Percentiles rank a stretch among this genome's conserved stretches.
Conservation (phyloP, 225 moss, liverwort and hornwort genomes). For the Bryum argenteum region DNA sequence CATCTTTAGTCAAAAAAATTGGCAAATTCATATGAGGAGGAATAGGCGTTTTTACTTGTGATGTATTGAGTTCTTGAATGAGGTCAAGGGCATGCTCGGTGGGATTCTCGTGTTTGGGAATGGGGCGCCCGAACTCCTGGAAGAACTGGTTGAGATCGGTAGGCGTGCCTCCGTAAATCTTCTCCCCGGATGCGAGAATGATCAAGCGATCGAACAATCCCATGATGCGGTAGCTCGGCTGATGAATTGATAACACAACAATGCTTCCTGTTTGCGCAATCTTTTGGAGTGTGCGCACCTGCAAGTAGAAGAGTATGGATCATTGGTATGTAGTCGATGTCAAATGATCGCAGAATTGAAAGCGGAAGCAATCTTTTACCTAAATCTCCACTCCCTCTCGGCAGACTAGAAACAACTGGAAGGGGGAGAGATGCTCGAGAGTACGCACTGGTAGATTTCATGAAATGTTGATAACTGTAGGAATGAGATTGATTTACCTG, state of each 20-base stretch:
- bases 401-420: neutral
- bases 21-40: neutral
- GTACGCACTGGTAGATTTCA: too few species aligned
- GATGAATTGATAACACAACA: conserved; percentile 78
- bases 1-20: neutral
- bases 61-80: conserved; percentile 59
- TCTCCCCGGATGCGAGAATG: conserved; percentile 72
- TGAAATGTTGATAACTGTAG: neutral
- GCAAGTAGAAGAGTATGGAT: neutral
- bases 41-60: conserved; percentile 29
- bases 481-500: neutral
- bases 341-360: neutral
- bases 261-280: conserved; percentile 76
- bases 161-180: conserved; percentile 65
- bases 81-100: conserved; percentile 79
- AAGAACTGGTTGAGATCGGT: conserved; percentile 57
- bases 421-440: neutral
- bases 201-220: conserved; percentile 70
- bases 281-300: conserved; percentile 51
- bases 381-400: neutral
- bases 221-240: conserved; percentile 84
- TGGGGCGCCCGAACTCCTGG: conserved; percentile 54
- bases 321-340: neutral
- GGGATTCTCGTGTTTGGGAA: conserved; percentile 55
- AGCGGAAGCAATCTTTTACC: neutral